phyloP scores from a whole-genome alignment of 2,329 filamentous ascomycete genomes.

The Kalmusia sp. region DNA sequence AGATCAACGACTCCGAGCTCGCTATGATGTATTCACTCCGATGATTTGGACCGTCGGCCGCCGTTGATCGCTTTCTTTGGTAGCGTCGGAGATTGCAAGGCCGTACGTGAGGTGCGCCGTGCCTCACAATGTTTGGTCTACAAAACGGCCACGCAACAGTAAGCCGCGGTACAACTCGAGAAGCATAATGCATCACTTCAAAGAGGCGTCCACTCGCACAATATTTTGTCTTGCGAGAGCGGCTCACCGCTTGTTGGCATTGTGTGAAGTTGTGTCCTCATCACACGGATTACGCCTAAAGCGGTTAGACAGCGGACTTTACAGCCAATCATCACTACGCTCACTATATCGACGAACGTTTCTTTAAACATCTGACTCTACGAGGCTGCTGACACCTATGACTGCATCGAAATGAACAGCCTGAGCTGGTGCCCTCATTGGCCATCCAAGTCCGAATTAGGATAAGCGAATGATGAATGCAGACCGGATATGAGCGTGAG shows the following conservation, averaged over 20 bases:
- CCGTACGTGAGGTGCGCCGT: conserved; percentile 3
- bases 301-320: neutral
- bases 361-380: conserved; percentile 1
- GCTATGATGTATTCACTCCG: conserved; percentile 4
- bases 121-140: conserved; percentile 1
- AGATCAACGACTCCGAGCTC: neutral
- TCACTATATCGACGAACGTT: neutral
- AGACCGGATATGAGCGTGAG: conserved; percentile 6
- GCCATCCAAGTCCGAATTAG: neutral
- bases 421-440: neutral
- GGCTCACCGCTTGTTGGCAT: conserved; percentile 7
- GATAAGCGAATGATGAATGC: conserved; percentile 1
- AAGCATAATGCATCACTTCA: neutral
- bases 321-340: conserved; percentile 2
- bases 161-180: neutral
- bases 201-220: neutral
- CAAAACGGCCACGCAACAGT: neutral
- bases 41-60: neutral
- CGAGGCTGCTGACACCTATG: neutral
- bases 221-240: neutral
- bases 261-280: neutral
- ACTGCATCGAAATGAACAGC: neutral
- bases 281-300: neutral
- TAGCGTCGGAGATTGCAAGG: conserved; percentile 11
- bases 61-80: conserved; percentile 4